These are phyloP conservation scores for Marasmius tenuissimus DNA, from an alignment of 1,284 basidiomycete species.

Conservation along the genomic window DNA sequence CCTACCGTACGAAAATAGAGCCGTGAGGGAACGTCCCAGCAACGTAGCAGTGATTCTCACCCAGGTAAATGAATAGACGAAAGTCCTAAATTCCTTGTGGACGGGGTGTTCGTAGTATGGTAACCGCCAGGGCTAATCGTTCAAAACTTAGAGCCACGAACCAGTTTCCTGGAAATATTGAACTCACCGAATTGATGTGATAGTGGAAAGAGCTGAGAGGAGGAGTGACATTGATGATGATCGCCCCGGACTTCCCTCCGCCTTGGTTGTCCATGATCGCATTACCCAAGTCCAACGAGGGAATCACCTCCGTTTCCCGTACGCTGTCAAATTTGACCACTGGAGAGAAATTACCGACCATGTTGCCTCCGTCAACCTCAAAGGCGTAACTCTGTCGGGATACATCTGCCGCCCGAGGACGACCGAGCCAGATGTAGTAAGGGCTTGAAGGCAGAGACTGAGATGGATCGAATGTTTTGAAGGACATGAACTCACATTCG, in stretches of 20 bases:
- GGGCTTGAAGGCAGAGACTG: slow-evolving; percentile 36
- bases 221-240: slow-evolving; percentile 50
- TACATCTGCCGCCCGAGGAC: slow-evolving; percentile 65
- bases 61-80: slow-evolving; percentile 79
- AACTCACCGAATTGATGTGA: slow-evolving; percentile 55
- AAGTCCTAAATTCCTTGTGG: slow-evolving; percentile 77
- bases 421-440: slow-evolving; percentile 81
- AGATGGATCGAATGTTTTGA: neutral
- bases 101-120: slow-evolving; percentile 76
- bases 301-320: slow-evolving; percentile 29
- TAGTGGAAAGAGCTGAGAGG: slow-evolving; percentile 79
- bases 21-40: neutral
- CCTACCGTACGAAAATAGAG: slow-evolving; percentile 33
- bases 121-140: slow-evolving; percentile 64
- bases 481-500: slow-evolving; percentile 45
- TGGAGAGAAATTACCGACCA: slow-evolving; percentile 53
- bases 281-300: slow-evolving; percentile 42
- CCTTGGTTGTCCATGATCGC: slow-evolving; percentile 31
- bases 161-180: neutral
- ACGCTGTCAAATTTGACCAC: slow-evolving; percentile 27
- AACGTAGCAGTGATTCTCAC: slow-evolving; percentile 20
- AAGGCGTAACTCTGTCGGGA: slow-evolving; percentile 63
- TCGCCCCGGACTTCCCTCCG: slow-evolving; percentile 17
- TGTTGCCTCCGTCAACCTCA: slow-evolving; percentile 72
- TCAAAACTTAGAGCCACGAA: neutral